A percentile compares a stretch with the other conserved stretches of the same genome.
phyloP scores from a whole-genome alignment of 1,139 yeast genomes.

The Taiozyma sp. region DNA sequence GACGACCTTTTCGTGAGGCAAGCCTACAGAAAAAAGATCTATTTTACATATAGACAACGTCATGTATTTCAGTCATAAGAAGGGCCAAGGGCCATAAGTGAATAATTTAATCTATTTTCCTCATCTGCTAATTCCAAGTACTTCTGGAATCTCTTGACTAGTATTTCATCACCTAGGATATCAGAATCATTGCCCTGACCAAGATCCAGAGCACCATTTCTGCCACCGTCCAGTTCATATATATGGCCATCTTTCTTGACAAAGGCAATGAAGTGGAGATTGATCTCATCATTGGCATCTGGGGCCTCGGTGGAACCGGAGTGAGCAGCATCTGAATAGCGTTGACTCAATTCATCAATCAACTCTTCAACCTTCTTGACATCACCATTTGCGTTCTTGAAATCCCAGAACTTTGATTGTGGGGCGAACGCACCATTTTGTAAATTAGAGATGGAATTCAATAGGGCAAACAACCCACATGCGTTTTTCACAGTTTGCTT shows the following conservation, averaged over 20 bases:
- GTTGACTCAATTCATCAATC: slow-evolving; percentile 50
- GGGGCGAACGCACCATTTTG: slow-evolving; percentile 30
- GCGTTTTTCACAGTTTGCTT: slow-evolving; percentile 84
- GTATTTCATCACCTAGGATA: slow-evolving; percentile 46
- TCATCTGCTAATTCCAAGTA: slow-evolving; percentile 63
- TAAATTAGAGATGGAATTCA: slow-evolving; percentile 71
- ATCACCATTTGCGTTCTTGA: slow-evolving; percentile 13
- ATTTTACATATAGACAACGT: background rate
- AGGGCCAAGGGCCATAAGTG: slow-evolving; percentile 65
- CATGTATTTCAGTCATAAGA: slow-evolving; percentile 13
- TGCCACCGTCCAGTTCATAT: slow-evolving; percentile 86
- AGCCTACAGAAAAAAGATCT: background rate
- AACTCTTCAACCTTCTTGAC: slow-evolving; percentile 27
- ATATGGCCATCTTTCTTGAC: slow-evolving; percentile 54
- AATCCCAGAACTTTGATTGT: slow-evolving; percentile 12
- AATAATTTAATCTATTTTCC: slow-evolving; percentile 53
- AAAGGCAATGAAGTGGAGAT: slow-evolving; percentile 76
- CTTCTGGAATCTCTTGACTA: slow-evolving; percentile 52
- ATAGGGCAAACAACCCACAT: slow-evolving; percentile 86
- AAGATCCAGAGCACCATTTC: slow-evolving; percentile 68
- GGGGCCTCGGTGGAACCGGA: slow-evolving; percentile 84
- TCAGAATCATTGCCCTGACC: slow-evolving; percentile 40
- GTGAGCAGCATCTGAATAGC: slow-evolving; percentile 55
- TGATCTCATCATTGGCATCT: slow-evolving; percentile 52
- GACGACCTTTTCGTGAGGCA: background rate